Conservation (phyloP, 2,329 filamentous ascomycete species). For the Aspergillus ochraceus region DNA sequence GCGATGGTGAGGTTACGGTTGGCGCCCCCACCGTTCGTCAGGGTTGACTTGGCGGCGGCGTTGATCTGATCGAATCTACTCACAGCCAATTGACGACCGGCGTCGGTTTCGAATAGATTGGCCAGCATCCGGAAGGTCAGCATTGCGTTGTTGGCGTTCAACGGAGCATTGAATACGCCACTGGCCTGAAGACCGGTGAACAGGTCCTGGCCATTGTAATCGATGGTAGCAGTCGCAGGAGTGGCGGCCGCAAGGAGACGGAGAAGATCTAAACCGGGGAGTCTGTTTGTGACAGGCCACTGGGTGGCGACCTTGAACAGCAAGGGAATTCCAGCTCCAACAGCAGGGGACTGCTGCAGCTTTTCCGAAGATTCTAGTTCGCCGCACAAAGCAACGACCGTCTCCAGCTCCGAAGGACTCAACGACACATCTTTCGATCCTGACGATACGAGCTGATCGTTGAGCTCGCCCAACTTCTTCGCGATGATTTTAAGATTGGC, state of each 20-base stretch:
- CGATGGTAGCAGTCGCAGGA: conserved; percentile 64
- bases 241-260: conserved; percentile 74
- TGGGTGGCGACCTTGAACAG: conserved; percentile 70
- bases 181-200: conserved; percentile 59
- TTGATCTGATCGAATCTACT: conserved; percentile 62
- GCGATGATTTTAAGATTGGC: conserved; percentile 70
- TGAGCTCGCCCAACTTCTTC: conserved; percentile 75
- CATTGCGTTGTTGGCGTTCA: conserved; percentile 80
- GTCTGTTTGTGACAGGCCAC: conserved; percentile 78
- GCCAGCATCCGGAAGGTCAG: conserved; percentile 77
- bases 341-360: conserved; percentile 47
- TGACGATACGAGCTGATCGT: conserved; percentile 64
- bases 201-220: conserved; percentile 57
- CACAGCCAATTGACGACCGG: conserved; percentile 67
- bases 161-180: conserved; percentile 59
- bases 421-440: conserved; percentile 73
- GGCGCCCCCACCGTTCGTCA: conserved; percentile 50
- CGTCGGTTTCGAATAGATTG: conserved; percentile 76
- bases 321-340: conserved; percentile 59
- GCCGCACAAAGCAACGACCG: conserved; percentile 61
- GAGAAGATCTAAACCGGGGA: conserved; percentile 83
- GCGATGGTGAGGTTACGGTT: conserved; percentile 85
- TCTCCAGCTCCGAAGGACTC: conserved; percentile 68
- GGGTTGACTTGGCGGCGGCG: conserved; percentile 62
- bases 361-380: conserved; percentile 56